These are phyloP conservation scores for Neopestalotiopsis clavispora DNA, from an alignment of 2,329 filamentous ascomycete genomes.

Conservation along the genomic window DNA sequence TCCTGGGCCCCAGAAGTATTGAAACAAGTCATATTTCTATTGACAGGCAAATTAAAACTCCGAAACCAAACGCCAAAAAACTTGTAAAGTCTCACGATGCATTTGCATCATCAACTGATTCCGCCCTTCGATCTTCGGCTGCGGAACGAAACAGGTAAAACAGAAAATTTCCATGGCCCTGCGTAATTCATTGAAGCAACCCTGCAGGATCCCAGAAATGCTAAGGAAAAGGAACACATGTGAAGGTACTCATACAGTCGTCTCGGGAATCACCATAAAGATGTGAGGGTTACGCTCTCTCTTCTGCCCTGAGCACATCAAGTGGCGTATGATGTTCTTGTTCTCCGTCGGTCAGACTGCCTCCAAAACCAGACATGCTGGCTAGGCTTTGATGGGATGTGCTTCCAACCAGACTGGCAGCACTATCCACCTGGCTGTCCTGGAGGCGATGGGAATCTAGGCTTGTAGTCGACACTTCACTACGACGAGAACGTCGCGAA, in stretches of 20 bases:
- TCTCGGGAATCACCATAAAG: conserved; percentile 1
- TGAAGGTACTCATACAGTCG: conserved; percentile 17
- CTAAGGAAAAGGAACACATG: conserved; percentile 9
- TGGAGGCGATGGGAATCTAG: neutral
- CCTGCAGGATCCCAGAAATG: neutral
- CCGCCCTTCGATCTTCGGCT: neutral
- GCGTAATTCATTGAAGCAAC: neutral
- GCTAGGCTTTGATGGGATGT: conserved; percentile 15
- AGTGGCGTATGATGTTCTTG: conserved; percentile 1
- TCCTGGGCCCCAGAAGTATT: neutral
- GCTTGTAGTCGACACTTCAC: neutral
- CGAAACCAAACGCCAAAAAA: conserved; percentile 15
- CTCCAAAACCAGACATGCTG: conserved; percentile 14
- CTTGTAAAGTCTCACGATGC: conserved; percentile 1
- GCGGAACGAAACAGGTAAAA: neutral
- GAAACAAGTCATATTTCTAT: conserved; percentile 8
- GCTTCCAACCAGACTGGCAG: conserved; percentile 14
- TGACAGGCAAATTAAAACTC: conserved; percentile 6
- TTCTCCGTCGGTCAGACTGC: conserved; percentile 14
- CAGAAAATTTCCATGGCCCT: neutral
- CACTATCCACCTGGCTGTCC: conserved; percentile 9
- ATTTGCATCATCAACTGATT: neutral
- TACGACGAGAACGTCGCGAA: neutral
- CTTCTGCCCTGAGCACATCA: conserved; percentile 12
- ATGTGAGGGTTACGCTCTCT: conserved; percentile 3